phyloP scores from a whole-genome alignment of 345 rosid genomes.

The Citrus hindsii region DNA sequence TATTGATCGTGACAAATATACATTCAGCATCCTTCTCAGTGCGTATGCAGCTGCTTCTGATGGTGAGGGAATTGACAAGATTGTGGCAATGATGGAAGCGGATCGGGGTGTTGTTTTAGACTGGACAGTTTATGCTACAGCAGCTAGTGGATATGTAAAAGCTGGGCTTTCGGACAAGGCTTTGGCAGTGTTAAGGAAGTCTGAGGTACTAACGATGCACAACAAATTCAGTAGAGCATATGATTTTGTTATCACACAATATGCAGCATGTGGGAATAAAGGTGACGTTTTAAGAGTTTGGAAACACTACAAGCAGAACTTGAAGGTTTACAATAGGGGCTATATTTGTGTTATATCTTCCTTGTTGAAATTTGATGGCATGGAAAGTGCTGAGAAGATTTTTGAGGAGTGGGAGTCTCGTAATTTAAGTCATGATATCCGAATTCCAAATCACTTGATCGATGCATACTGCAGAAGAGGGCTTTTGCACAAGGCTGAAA shows the following conservation, averaged over 20 bases:
- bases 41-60: slow-evolving; percentile 30
- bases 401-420: slow-evolving; percentile 39
- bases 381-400: slow-evolving; percentile 37
- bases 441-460: slow-evolving; percentile 29
- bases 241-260: slow-evolving; percentile 23
- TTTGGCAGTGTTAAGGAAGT: slow-evolving; percentile 25
- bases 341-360: slow-evolving; percentile 21
- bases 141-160: slow-evolving; percentile 26
- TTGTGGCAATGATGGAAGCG: slow-evolving; percentile 25
- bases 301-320: slow-evolving; percentile 19
- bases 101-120: slow-evolving; percentile 16
- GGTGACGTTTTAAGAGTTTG: slow-evolving; percentile 42
- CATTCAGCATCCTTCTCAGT: slow-evolving; percentile 16
- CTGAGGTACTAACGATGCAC: slow-evolving; percentile 21
- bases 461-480: slow-evolving; percentile 26
- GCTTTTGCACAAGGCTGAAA: slow-evolving; percentile 31
- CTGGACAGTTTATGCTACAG: slow-evolving; percentile 13
- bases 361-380: slow-evolving; percentile 35
- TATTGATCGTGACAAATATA: slow-evolving; percentile 14
- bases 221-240: slow-evolving; percentile 2
- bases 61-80: slow-evolving; percentile 22
- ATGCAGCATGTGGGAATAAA: slow-evolving; percentile 33
- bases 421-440: background rate
- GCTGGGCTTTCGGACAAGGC: slow-evolving; percentile 27
- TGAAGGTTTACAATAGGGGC: slow-evolving; percentile 18